Conservation (phyloP, 2,329 filamentous ascomycete genomes). For the Phaeosphaeria sp. region DNA sequence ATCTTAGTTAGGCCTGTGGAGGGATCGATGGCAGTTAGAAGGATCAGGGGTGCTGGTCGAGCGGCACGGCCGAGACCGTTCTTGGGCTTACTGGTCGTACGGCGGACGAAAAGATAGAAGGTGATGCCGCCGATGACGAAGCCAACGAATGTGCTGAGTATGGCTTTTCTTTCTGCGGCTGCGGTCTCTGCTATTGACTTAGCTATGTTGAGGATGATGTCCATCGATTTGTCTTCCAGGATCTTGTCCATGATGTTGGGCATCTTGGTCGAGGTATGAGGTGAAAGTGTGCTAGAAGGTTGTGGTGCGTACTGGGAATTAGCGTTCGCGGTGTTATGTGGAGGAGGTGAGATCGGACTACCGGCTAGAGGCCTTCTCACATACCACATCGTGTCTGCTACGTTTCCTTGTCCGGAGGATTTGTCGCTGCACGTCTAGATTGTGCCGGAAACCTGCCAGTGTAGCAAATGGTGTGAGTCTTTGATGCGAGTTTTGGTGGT, state of each 20-base stretch:
- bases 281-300: neutral
- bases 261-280: neutral
- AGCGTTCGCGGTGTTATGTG: neutral
- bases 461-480: neutral
- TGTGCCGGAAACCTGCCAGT: neutral
- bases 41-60: neutral
- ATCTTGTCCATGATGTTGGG: neutral
- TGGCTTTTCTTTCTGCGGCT: neutral
- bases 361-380: neutral
- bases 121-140: neutral
- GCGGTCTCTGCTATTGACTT: neutral
- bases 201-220: neutral
- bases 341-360: neutral
- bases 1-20: neutral
- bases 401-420: neutral
- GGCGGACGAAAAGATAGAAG: neutral
- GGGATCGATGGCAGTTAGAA: neutral
- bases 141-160: neutral
- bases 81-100: neutral
- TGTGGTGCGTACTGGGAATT: neutral
- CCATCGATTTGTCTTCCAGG: neutral
- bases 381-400: neutral
- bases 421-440: neutral
- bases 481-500: neutral
- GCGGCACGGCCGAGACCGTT: neutral